A percentile compares a stretch with the other conserved stretches of the same genome.
Evolutionary conservation across 345 rosid species (phyloP).

Genomic region (Capsella bursapastoris): DNA sequence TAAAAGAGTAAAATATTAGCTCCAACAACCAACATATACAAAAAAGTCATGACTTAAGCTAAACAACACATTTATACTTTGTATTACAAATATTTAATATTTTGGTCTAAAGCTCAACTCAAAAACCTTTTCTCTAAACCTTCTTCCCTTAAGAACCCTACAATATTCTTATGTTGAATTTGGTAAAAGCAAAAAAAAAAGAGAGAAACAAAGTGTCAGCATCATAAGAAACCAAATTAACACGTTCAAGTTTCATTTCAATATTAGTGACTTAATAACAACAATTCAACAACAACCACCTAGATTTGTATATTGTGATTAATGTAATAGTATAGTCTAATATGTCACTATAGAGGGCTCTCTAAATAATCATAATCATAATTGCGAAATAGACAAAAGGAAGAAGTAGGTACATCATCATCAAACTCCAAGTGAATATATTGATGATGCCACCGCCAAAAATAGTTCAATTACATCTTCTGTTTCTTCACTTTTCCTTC

Average conservation of each 20-base stretch:
- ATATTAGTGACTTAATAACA: constrained; percentile 9
- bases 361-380: constrained; percentile 1
- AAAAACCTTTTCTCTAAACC: no score
- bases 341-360: constrained; percentile 8
- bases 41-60: no score
- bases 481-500: constrained; percentile 7
- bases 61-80: no score
- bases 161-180: no score
- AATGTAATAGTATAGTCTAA: neutral
- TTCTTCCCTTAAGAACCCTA: no score
- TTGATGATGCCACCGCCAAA: constrained; percentile 33
- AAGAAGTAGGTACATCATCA: constrained; percentile 1
- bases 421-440: constrained; percentile 7
- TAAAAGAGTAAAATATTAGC: no score
- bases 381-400: neutral
- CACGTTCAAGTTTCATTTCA: neutral
- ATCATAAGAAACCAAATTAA: neutral
- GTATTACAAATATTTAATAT: no score
- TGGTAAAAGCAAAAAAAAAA: no score
- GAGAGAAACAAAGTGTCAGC: no score
- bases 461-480: constrained; percentile 4
- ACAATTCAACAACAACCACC: constrained; percentile 3
- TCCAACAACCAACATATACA: no score
- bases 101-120: no score
- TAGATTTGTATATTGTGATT: neutral